Conservation (phyloP, 2,329 filamentous ascomycete species). For the Cladorrhinum sp. region DNA sequence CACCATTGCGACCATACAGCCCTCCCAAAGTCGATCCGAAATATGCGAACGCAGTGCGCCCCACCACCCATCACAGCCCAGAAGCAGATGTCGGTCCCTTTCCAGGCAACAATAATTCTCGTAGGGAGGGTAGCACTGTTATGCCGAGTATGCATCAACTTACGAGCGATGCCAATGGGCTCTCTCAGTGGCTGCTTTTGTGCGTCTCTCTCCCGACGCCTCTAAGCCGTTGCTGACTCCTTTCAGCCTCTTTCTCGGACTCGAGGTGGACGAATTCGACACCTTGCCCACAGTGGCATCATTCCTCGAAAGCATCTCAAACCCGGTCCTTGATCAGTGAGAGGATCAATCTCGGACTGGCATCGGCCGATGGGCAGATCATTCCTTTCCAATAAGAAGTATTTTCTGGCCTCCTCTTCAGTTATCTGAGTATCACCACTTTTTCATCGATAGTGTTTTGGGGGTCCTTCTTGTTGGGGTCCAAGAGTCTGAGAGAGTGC, state of each 20-base stretch:
- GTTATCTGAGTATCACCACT: neutral
- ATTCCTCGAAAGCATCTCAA: neutral
- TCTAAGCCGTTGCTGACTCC: neutral
- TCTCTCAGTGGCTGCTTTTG: neutral
- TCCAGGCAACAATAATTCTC: conserved; percentile 18
- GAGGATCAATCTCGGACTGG: neutral
- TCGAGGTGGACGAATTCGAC: neutral
- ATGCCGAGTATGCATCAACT: conserved; percentile 8
- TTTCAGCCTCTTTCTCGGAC: neutral
- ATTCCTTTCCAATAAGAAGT: neutral
- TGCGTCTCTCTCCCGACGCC: neutral
- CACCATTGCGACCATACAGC: no score
- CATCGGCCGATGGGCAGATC: neutral
- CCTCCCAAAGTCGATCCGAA: neutral
- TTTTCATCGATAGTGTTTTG: neutral
- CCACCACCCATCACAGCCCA: conserved; percentile 11
- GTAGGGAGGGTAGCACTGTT: neutral
- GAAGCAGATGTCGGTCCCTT: neutral
- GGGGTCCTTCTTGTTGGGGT: neutral
- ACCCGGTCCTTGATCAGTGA: neutral
- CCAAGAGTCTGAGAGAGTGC: neutral
- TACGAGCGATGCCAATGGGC: conserved; percentile 2
- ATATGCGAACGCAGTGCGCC: conserved; percentile 7
- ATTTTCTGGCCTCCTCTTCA: neutral
- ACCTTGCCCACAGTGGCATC: neutral